Evolutionary conservation across 495 filamentous ascomycete species (phyloP), one percentile per base, ranked within the genome.

Genomic region (Pyrenula aspistea): DNA sequence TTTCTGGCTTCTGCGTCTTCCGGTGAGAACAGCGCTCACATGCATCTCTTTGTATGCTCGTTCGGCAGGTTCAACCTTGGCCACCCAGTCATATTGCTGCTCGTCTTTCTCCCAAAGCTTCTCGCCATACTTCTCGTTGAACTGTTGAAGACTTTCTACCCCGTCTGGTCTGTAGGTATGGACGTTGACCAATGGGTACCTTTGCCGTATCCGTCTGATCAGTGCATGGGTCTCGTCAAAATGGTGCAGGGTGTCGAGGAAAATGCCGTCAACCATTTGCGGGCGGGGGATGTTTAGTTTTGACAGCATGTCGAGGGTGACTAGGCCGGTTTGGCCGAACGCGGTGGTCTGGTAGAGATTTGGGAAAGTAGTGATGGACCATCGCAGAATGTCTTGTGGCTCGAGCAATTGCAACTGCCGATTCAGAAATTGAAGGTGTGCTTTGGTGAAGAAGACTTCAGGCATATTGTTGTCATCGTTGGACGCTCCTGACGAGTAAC

Each of bases 161-260:
- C 83, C 87, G 50, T 81, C 76, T 11, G 93, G 93, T 77, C 88
- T 93, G 79, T 87, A 97, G 56, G 91, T 75, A 70, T 98, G 92
- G 56, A 98, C 69, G 53, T 79, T 83, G 68, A 90, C 75, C 57
- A 84, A 76, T 3, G 87, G 85, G 66, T 98, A 98, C 48, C 79
- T 76, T 55, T 76, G 76, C 64, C 81, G 81, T 57, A 96, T 83
- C 49, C 82, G 81, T 63, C 92, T 84, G 49, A 97, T 84, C 2
- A 98, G 81, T 53, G 81, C 77, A 25, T 88, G 78, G 15, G 94
- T 98, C 73, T 98, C 92, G 53, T 83, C 65, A 71, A 98, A 98
- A 75, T 98, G 93, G 73, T 96, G 85, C 10, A 96, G 81, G 22
- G 93, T 98, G 73, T 98, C 91, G 61, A 97, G 85, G 80, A 97